phyloP scores from a whole-genome alignment of 208 protist genomes.

The Tritrichomonas musculus region DNA sequence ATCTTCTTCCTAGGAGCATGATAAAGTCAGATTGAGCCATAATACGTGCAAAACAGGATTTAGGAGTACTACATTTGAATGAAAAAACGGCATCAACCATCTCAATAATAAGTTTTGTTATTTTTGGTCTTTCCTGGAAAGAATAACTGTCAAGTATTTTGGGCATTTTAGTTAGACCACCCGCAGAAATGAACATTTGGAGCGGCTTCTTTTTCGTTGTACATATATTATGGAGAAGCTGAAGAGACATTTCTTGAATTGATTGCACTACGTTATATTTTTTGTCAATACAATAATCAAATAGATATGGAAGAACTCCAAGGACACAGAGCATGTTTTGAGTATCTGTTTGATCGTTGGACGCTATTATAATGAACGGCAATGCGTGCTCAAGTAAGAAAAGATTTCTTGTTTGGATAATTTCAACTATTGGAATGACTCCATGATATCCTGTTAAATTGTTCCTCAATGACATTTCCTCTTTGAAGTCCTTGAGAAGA shows the following conservation, averaged over 20 bases:
- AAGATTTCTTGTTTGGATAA: background rate
- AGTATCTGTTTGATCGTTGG: background rate
- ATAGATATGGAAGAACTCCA: background rate
- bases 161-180: background rate
- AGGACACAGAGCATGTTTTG: background rate
- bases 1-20: background rate
- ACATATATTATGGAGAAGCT: background rate
- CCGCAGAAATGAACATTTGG: conserved; percentile 14
- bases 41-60: background rate
- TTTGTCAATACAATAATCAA: background rate
- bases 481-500: background rate
- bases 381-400: background rate
- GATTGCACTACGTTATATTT: background rate
- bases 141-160: background rate
- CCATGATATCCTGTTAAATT: background rate
- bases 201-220: background rate
- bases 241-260: background rate
- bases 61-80: background rate
- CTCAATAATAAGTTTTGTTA: background rate
- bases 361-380: background rate
- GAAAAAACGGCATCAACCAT: background rate
- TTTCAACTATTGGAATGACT: background rate
- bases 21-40: background rate
- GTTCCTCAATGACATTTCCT: background rate
- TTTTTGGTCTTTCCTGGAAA: background rate